These are phyloP conservation scores for Lentinula aciculospora DNA, from an alignment of 768 basidiomycete species.

Conservation along the genomic window DNA sequence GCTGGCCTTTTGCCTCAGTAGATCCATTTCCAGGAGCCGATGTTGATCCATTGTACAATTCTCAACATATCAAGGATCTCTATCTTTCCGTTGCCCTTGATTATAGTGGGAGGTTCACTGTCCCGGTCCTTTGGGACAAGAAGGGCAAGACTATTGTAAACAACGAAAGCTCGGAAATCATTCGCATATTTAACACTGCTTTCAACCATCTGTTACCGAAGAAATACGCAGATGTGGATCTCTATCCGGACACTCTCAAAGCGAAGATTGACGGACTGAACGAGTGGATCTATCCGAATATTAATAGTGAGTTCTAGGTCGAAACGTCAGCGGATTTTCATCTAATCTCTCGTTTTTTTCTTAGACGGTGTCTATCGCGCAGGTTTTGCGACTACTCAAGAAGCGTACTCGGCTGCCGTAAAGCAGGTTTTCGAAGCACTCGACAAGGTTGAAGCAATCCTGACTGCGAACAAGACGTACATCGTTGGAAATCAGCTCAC, in stretches of 20 bases:
- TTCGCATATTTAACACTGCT: constrained; percentile 84
- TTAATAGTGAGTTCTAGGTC: constrained; percentile 61
- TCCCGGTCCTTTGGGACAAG: constrained; percentile 92
- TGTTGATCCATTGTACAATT: constrained; percentile 66
- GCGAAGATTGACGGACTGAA: constrained; percentile 81
- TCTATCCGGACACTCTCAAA: constrained; percentile 72
- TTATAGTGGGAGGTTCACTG: constrained; percentile 79
- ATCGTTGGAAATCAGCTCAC: constrained; percentile 81
- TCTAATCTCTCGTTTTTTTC: not conserved
- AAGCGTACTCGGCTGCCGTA: constrained; percentile 79
- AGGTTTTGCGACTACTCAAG: constrained; percentile 80
- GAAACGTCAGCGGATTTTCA: not conserved
- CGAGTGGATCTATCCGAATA: constrained; percentile 78
- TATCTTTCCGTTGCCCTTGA: constrained; percentile 72
- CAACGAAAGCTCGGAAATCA: constrained; percentile 94
- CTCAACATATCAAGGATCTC: constrained; percentile 75
- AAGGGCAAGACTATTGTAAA: constrained; percentile 85
- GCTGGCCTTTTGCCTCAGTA: constrained; percentile 81
- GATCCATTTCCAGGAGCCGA: constrained; percentile 69
- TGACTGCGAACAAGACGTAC: constrained; percentile 69
- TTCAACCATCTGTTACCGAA: constrained; percentile 71
- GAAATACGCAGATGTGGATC: constrained; percentile 60
- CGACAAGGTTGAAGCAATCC: constrained; percentile 72
- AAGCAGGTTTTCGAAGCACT: constrained; percentile 69
- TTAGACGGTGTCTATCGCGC: constrained; percentile 83